These are phyloP conservation scores for Gnetum montanum DNA, from an alignment of 75 land plant genomes.

Conservation along the genomic window DNA sequence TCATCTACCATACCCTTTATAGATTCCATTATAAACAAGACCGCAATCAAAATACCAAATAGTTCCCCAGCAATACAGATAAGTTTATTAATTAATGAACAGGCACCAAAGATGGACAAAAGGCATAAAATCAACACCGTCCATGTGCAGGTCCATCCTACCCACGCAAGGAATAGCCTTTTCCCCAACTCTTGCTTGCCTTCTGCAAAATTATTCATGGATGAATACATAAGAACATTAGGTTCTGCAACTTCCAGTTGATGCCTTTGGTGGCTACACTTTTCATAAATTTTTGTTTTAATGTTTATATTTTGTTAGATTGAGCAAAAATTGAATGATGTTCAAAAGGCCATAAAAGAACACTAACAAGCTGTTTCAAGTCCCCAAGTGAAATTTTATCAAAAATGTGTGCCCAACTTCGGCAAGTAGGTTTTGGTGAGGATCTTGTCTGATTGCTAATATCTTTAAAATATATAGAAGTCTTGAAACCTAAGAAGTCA, in stretches of 20 bases:
- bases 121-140: slow-evolving; percentile 54
- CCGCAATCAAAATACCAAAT: slow-evolving; percentile 77
- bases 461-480: no score
- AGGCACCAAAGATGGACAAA: slow-evolving; percentile 68
- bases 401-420: no score
- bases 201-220: slow-evolving; percentile 63
- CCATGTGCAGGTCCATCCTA: slow-evolving; percentile 86
- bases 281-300: no score
- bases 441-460: no score
- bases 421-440: no score
- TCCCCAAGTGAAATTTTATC: no score
- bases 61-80: slow-evolving; percentile 88
- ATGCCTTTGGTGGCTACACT: no score
- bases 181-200: slow-evolving; percentile 35
- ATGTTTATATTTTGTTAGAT: no score
- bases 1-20: slow-evolving; percentile 78
- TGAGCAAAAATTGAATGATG: no score
- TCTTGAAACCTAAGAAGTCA: no score
- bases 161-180: slow-evolving; percentile 39
- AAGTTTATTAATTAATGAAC: slow-evolving; percentile 72
- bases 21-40: slow-evolving; percentile 83
- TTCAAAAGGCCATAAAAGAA: no score
- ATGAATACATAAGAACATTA: slow-evolving; percentile 69
- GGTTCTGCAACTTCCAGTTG: slow-evolving; percentile 80
- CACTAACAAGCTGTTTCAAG: no score